Conservation (phyloP, 2,329 filamentous ascomycete genomes). For the Alternaria atra region DNA sequence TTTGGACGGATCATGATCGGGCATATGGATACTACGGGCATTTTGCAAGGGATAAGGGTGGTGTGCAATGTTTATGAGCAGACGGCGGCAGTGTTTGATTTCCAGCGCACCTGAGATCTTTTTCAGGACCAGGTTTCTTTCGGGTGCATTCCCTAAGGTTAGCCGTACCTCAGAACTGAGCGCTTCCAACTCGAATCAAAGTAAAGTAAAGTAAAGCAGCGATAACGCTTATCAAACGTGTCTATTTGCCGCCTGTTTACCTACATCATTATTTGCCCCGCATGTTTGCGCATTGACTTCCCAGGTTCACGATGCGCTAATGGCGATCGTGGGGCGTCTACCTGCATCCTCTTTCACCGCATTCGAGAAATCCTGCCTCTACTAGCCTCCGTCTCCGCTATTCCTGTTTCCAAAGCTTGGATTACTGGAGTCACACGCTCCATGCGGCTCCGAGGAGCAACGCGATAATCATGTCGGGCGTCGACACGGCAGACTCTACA, state of each 20-base stretch:
- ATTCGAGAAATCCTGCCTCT: constrained; percentile 18
- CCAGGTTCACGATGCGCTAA: constrained; percentile 16
- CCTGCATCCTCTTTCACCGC: constrained; percentile 19
- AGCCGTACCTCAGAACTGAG: constrained; percentile 6
- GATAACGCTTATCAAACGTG: not conserved
- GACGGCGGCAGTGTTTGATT: constrained; percentile 24
- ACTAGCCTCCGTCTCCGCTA: constrained; percentile 13
- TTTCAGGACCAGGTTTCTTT: not conserved
- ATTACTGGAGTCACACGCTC: constrained; percentile 22
- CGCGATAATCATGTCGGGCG: constrained; percentile 51
- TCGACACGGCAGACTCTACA: constrained; percentile 43
- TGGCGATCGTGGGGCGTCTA: constrained; percentile 21
- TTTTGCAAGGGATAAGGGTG: constrained; percentile 1
- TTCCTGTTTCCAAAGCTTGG: constrained; percentile 12
- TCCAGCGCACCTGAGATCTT: constrained; percentile 12
- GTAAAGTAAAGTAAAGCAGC: not conserved
- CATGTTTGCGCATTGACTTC: constrained; percentile 21
- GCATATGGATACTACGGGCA: not conserved
- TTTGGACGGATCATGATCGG: not conserved
- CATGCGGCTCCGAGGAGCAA: constrained; percentile 51
- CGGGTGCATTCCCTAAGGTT: constrained; percentile 11
- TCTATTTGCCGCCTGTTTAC: not conserved
- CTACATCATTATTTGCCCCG: constrained; percentile 10
- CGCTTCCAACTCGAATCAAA: constrained; percentile 4
- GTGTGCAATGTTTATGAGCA: constrained; percentile 16